Conservation (phyloP, 177 flowering plant species). For the Telopea speciosissima region DNA sequence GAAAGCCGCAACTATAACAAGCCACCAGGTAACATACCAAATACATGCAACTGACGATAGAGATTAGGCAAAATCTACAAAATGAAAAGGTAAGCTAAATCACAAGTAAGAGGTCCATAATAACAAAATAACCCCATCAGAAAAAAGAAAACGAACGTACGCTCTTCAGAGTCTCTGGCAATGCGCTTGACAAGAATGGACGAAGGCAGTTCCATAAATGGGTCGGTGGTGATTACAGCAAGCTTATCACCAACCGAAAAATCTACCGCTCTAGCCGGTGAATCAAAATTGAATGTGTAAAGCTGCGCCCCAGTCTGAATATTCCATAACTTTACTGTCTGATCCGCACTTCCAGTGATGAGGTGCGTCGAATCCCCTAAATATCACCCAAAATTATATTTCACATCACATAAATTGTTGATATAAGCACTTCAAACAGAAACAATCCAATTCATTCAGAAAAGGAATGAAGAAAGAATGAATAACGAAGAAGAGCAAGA, state of each 20-base stretch:
- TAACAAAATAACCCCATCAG: background rate
- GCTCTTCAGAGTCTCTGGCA: constrained; percentile 54
- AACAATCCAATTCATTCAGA: background rate
- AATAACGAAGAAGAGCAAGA: background rate
- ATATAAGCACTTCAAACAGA: background rate
- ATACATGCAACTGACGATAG: too few relatives aligned
- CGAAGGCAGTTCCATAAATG: constrained; percentile 78
- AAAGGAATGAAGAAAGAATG: background rate
- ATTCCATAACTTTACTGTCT: constrained; percentile 80
- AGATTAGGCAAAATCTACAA: background rate
- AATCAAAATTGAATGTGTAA: constrained; percentile 60
- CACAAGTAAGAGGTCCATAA: background rate
- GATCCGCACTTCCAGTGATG: constrained; percentile 91
- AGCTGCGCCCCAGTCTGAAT: constrained; percentile 64
- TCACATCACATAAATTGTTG: background rate
- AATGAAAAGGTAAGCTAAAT: background rate
- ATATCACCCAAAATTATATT: constrained; percentile 2
- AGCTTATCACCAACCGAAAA: constrained; percentile 80
- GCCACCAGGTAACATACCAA: too few relatives aligned
- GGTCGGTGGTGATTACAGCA: constrained; percentile 86
- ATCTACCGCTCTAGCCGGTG: constrained; percentile 85
- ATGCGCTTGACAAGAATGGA: constrained; percentile 86
- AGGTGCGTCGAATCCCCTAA: constrained; percentile 75
- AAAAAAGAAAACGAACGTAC: constrained; percentile 31
- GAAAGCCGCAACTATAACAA: too few relatives aligned